Percentiles rank a stretch among this genome's conserved stretches.
These are phyloP conservation scores for Ophiocordyceps camponoti-rufipedis DNA, from an alignment of 2,329 filamentous ascomycete genomes.

Conservation along the genomic window DNA sequence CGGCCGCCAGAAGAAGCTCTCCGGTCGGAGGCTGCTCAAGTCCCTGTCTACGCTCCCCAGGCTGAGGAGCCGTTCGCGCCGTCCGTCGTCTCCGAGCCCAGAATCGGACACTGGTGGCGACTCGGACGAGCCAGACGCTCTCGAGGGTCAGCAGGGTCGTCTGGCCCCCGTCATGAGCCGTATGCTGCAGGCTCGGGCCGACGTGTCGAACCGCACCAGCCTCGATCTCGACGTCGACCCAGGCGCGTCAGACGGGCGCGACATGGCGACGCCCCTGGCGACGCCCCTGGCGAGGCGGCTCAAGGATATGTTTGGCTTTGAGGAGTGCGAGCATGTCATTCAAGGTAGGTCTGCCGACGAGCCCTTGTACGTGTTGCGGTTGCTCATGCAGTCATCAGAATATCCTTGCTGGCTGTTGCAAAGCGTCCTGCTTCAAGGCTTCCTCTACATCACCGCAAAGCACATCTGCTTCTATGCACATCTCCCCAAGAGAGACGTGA, in stretches of 20 bases:
- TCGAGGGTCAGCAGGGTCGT: slow-evolving; percentile 19
- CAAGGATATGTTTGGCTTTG: slow-evolving; percentile 74
- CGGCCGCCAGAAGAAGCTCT: slow-evolving; percentile 34
- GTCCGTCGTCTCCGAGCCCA: slow-evolving; percentile 19
- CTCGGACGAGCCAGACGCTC: slow-evolving; percentile 5
- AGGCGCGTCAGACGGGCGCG: slow-evolving; percentile 12
- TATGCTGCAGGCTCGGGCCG: slow-evolving; percentile 55
- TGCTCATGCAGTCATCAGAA: slow-evolving; percentile 30
- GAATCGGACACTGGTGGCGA: slow-evolving; percentile 13
- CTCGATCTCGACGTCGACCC: slow-evolving; percentile 33
- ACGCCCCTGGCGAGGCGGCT: slow-evolving; percentile 50
- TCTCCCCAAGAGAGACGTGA: slow-evolving; percentile 75
- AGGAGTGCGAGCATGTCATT: slow-evolving; percentile 66
- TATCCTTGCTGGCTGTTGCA: slow-evolving; percentile 89
- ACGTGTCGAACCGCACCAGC: slow-evolving; percentile 39
- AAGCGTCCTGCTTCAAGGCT: slow-evolving; percentile 80
- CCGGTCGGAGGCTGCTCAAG: slow-evolving; percentile 45
- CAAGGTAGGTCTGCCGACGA: slow-evolving; percentile 36
- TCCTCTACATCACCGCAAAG: slow-evolving; percentile 83
- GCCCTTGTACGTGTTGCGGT: neutral
- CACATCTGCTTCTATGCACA: slow-evolving; percentile 98
- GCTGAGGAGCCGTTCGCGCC: slow-evolving; percentile 22
- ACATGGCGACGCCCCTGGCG: slow-evolving; percentile 33
- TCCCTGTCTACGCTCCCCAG: slow-evolving; percentile 44
- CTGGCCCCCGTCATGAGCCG: slow-evolving; percentile 58